Evolutionary conservation across 805 yeast genomes (phyloP).

Genomic region (Candida arabinofermentans): DNA sequence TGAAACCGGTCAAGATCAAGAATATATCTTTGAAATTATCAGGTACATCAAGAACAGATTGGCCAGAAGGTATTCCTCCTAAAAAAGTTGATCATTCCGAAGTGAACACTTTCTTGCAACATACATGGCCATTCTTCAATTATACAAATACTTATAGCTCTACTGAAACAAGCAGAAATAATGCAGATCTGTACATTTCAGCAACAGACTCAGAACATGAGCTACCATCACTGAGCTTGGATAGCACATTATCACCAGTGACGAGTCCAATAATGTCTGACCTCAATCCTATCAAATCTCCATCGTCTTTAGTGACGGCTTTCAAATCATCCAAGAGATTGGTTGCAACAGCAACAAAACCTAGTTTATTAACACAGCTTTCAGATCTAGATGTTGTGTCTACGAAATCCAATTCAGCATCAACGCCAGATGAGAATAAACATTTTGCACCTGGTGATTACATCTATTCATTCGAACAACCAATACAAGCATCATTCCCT

Average conservation of each 20-base stretch:
- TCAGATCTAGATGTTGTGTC: slow-evolving; percentile 21
- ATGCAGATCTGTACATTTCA: slow-evolving; percentile 45
- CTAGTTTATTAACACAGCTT: slow-evolving; percentile 10
- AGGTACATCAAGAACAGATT: slow-evolving; percentile 77
- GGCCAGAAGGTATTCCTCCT: slow-evolving; percentile 99
- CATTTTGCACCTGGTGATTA: slow-evolving; percentile 85
- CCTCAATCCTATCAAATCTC: slow-evolving; percentile 23
- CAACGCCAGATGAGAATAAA: slow-evolving; percentile 24
- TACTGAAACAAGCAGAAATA: slow-evolving; percentile 34
- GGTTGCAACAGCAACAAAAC: slow-evolving; percentile 18
- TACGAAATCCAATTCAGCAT: slow-evolving; percentile 18
- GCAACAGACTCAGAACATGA: slow-evolving; percentile 28
- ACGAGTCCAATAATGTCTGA: slow-evolving; percentile 19
- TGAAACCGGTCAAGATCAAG: slow-evolving; percentile 71
- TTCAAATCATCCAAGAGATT: slow-evolving; percentile 22
- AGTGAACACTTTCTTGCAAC: slow-evolving; percentile 60
- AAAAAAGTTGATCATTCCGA: slow-evolving; percentile 67
- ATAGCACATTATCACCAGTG: slow-evolving; percentile 29
- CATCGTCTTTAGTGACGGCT: slow-evolving; percentile 26
- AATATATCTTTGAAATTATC: slow-evolving; percentile 54
- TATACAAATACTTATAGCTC: slow-evolving; percentile 27
- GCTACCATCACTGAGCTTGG: slow-evolving; percentile 34
- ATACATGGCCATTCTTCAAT: slow-evolving; percentile 87
- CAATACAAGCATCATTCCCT: slow-evolving; percentile 76
- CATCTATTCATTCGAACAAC: slow-evolving; percentile 86